Evolutionary conservation across 139 green algal genomes (phyloP), one percentile per base, ranked within the genome.

Genomic region (Chlamydomonas schloesseri): DNA sequence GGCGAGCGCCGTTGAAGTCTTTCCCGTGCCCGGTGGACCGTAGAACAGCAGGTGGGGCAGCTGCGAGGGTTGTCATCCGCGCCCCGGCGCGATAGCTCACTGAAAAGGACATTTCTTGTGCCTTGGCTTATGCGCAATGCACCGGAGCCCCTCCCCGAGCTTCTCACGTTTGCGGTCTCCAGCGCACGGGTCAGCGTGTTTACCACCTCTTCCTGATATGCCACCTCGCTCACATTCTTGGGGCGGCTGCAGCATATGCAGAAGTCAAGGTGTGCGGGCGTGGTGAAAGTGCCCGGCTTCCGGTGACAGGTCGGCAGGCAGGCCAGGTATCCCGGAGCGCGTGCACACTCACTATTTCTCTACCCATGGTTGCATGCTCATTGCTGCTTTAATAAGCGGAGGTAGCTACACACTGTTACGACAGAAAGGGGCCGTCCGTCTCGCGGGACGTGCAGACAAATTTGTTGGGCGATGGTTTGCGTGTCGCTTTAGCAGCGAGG

Each of bases 21-120:
- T 99, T 21, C 98, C 98, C 3, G 97, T 99, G 8, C 98, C 98
- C 15, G 98, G 98, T 0, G 98, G 98, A 0, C 98, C 98, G 84
- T 99, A 99, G 84, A 99, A 99, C 23, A 99, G 92, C 84, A 99
- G 88, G 85, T 99, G 98, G 1, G 98, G 98, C 75, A 99, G 89
- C 92, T 98, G 90, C 82, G 76, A 18, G n/a, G 11, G 86, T 8
- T 0, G 37, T 31, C 46, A 11, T 17, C 31, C 5, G 33, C 5
- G 14, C 18, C 11, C 0, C 20, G 62, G 33, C 26, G 1, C 18
- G 67, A 47, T 31, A 5, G 67, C 10, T 8, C 3, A 58, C 2
- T 18, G 26, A 37, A 14, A 33, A 14, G 68, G 15, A 29, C 11
- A 17, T 33, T 3, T 8, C 9, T 2, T 73, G 50, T 21, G 50